Conservation (phyloP, 2,329 filamentous ascomycete genomes). For the Cladophialophora carrionii region DNA sequence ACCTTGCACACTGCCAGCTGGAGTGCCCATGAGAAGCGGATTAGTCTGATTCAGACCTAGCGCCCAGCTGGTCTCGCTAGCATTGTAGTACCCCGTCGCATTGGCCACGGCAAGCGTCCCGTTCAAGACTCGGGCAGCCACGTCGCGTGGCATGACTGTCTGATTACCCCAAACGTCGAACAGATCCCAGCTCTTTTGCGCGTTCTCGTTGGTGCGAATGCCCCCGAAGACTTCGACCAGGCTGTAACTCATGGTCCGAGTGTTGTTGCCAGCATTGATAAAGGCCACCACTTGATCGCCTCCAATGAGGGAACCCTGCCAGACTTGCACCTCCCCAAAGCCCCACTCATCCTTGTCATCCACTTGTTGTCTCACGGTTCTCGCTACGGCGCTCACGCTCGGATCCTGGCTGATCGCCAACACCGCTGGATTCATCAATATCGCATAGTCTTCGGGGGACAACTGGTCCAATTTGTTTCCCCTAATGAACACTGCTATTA, state of each 20-base stretch:
- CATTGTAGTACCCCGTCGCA: constrained; percentile 52
- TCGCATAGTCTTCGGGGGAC: constrained; percentile 49
- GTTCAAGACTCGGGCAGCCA: constrained; percentile 52
- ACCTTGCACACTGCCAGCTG: constrained; percentile 51
- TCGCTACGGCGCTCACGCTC: constrained; percentile 46
- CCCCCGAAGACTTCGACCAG: constrained; percentile 58
- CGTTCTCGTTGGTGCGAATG: constrained; percentile 48
- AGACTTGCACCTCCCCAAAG: constrained; percentile 55
- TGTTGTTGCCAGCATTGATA: constrained; percentile 54
- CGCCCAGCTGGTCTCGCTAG: constrained; percentile 54
- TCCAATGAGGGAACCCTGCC: constrained; percentile 53
- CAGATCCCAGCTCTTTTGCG: constrained; percentile 55
- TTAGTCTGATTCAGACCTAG: constrained; percentile 51
- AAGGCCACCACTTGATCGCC: constrained; percentile 56
- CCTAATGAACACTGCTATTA: background rate
- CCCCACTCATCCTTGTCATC: constrained; percentile 49
- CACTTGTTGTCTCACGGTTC: constrained; percentile 52
- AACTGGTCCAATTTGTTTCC: constrained; percentile 51
- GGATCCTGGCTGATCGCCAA: constrained; percentile 57
- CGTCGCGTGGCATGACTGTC: constrained; percentile 53
- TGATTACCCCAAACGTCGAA: constrained; percentile 59
- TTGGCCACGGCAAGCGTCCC: constrained; percentile 41
- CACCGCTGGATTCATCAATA: constrained; percentile 54
- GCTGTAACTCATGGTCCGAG: constrained; percentile 54
- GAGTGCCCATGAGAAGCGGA: constrained; percentile 52